These are phyloP conservation scores for Ulmus americana DNA, from an alignment of 331 rosid genomes.

Conservation along the genomic window DNA sequence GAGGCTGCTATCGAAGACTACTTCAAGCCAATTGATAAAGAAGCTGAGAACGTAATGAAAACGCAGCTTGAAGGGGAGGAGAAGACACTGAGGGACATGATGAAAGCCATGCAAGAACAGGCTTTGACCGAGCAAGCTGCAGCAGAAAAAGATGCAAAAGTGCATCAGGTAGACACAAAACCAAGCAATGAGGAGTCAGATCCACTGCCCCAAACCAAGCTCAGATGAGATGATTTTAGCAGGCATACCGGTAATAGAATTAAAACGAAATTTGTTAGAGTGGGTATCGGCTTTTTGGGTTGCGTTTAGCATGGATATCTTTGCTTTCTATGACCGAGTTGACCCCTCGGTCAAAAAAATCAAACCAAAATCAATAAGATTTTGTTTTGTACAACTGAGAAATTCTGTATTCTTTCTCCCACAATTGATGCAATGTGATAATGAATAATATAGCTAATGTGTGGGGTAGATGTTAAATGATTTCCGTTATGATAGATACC, in stretches of 20 bases:
- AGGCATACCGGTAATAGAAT: conserved; percentile 1
- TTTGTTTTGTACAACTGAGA: not conserved
- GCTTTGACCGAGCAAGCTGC: conserved; percentile 45
- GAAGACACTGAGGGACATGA: conserved; percentile 44
- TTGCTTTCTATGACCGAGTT: conserved; percentile 1
- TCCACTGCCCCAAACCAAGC: conserved; percentile 31
- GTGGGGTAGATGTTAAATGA: too few species aligned
- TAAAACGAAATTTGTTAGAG: conserved; percentile 14
- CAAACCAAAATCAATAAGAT: not conserved
- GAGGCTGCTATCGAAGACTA: conserved; percentile 75
- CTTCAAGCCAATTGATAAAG: conserved; percentile 75
- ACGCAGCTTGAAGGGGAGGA: conserved; percentile 59
- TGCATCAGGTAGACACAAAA: conserved; percentile 27
- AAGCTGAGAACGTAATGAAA: conserved; percentile 51
- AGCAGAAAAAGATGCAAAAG: conserved; percentile 26
- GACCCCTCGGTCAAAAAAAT: not conserved
- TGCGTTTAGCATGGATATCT: not conserved
- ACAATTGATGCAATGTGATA: not conserved
- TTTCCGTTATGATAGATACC: too few species aligned
- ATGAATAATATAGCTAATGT: not conserved
- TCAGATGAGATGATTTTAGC: conserved; percentile 27
- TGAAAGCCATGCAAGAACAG: conserved; percentile 50
- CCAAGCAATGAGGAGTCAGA: conserved; percentile 25
- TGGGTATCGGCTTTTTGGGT: conserved; percentile 16
- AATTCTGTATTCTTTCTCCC: not conserved